phyloP scores from a whole-genome alignment of 2,329 filamentous ascomycete genomes.

The Parascedosporium putredinis region DNA sequence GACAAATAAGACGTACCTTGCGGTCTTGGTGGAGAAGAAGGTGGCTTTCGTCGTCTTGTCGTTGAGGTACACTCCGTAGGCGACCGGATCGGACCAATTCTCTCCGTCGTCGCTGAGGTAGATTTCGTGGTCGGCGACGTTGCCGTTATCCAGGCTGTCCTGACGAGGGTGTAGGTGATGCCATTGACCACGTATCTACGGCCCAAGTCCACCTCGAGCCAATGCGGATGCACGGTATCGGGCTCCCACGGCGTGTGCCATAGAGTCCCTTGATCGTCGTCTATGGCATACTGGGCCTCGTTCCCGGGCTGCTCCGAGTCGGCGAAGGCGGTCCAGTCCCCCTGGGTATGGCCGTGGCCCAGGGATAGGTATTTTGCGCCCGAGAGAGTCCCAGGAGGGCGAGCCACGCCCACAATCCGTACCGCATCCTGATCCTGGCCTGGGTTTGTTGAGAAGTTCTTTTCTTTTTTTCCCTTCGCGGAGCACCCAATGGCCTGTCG shows the following conservation, averaged over 20 bases:
- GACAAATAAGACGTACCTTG: constrained; percentile 20
- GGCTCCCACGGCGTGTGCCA: constrained; percentile 17
- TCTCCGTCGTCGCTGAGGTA: constrained; percentile 18
- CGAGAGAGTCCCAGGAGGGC: not conserved
- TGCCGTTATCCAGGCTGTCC: constrained; percentile 17
- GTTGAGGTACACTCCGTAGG: constrained; percentile 19
- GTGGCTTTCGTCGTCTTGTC: constrained; percentile 20
- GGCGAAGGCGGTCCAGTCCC: constrained; percentile 18
- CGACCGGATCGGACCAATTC: constrained; percentile 17
- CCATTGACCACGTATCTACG: constrained; percentile 18
- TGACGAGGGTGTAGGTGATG: constrained; percentile 21
- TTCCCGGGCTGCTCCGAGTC: constrained; percentile 18
- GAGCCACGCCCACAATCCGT: not conserved
- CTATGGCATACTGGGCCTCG: constrained; percentile 19
- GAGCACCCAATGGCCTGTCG: too few species aligned
- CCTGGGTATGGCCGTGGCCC: not conserved
- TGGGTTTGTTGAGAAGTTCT: too few species aligned
- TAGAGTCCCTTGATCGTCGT: constrained; percentile 18
- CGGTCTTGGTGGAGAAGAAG: constrained; percentile 20
- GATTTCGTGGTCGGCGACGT: constrained; percentile 20
- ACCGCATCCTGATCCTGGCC: not conserved
- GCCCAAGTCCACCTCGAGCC: constrained; percentile 21
- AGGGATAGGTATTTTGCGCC: not conserved
- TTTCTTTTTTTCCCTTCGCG: too few species aligned
- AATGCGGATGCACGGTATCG: constrained; percentile 16